Base-by-base conservation (phyloP, 345 rosid species). In the Citropsis articulata region DNA sequence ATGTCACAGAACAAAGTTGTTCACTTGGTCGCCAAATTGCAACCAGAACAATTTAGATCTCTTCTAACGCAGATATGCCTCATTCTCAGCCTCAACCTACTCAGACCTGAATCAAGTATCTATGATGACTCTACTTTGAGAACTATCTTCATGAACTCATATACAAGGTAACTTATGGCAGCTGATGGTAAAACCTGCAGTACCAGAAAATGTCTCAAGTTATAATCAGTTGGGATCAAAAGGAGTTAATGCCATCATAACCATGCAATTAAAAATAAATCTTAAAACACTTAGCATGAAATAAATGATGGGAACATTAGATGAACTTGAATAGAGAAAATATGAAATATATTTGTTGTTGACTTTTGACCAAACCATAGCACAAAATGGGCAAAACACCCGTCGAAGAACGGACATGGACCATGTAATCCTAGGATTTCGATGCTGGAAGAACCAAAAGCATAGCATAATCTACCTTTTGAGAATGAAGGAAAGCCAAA, bases 111-210 rank as follows among this genome's bases (percentile, higher is more conserved):
- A 42, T 62, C 72, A 33, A 40, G 27, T 63, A 24, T 72, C 84
- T 87, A 87, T 27, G 84, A 45, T 0, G 84, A 90, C 77, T 95
- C 93, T 71, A 92, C 98, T 84, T 92, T 85, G 69, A 95, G 95
- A 79, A 92, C 91, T 77, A 92, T 88, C 93, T 95, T 95, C 97
- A 92, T 87, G 84, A 86, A 93, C 79, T 95, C 97, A 45, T 93
- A 92, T 53, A 93, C 88, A 9, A 91, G 83, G 88, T 91, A 93
- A 82, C 98, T 93, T 88, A 93, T 92, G 28, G 96, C 92, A 79
- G 96, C 98, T 0, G 98, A 95, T 57, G 98, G 99, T 77, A 93
- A 85, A 42, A 93, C 98, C 98, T 95, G 93, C 31, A 85, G 69
- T 38, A 48, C 60, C 36, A 71, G 28, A 75, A 76, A 63, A 66